Evolutionary conservation across 768 basidiomycete genomes (phyloP).

Genomic region (Amanita jacksonii): DNA sequence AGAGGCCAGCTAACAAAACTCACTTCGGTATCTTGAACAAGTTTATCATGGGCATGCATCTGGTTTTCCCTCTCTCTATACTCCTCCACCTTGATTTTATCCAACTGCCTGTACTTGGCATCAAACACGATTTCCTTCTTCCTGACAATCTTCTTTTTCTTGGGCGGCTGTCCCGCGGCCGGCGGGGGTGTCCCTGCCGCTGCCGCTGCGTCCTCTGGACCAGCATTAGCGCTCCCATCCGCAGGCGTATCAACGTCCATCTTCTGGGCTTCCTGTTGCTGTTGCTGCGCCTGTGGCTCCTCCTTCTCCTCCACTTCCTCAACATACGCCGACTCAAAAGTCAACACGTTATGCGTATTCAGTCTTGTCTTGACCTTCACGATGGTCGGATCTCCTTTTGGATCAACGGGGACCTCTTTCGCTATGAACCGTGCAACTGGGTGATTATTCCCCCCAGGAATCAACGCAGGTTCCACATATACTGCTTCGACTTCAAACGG

Average conservation of each 20-base stretch:
- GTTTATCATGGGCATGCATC: constrained; percentile 89
- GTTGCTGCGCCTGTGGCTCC: constrained; percentile 25
- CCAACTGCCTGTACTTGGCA: constrained; percentile 52
- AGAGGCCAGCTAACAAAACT: constrained; percentile 15
- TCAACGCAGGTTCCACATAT: constrained; percentile 61
- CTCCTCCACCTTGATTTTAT: constrained; percentile 51
- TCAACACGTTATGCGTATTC: constrained; percentile 78
- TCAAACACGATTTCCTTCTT: constrained; percentile 79
- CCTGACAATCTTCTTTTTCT: constrained; percentile 81
- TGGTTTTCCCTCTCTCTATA: constrained; percentile 75
- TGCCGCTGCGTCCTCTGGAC: constrained; percentile 24
- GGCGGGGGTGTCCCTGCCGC: constrained; percentile 42
- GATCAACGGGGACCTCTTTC: constrained; percentile 64
- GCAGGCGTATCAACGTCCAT: constrained; percentile 7
- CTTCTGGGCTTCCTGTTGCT: neutral
- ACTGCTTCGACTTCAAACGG: constrained; percentile 81
- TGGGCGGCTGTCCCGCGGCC: constrained; percentile 40
- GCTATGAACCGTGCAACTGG: constrained; percentile 78
- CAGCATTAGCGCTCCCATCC: constrained; percentile 40
- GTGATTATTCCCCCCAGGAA: constrained; percentile 79
- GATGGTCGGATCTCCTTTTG: constrained; percentile 63
- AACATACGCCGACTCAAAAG: constrained; percentile 78
- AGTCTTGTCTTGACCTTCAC: constrained; percentile 90
- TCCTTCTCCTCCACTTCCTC: constrained; percentile 80
- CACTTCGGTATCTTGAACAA: constrained; percentile 96